phyloP scores from a whole-genome alignment of 2,329 filamentous ascomycete species.

The Mariannaea sp. region DNA sequence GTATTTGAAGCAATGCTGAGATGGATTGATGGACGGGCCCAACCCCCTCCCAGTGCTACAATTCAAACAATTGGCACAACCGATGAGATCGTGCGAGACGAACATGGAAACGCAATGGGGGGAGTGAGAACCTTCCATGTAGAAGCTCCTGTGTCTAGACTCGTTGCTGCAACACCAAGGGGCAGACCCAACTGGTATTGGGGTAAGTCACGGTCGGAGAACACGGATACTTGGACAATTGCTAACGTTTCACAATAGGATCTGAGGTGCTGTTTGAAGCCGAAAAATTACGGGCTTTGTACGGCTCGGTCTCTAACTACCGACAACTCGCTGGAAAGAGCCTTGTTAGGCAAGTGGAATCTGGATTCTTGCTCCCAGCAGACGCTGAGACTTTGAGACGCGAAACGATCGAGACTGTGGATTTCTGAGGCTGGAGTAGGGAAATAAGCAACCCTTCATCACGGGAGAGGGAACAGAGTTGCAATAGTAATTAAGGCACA shows the following conservation, averaged over 20 bases:
- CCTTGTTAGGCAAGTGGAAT: background rate
- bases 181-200: constrained; percentile 27
- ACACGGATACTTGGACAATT: background rate
- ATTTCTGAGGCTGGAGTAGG: constrained; percentile 6
- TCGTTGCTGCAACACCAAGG: constrained; percentile 28
- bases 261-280: constrained; percentile 7
- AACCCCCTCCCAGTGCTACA: constrained; percentile 13
- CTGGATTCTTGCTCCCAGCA: constrained; percentile 3
- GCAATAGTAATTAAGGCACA: no score
- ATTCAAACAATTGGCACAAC: constrained; percentile 6
- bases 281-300: background rate
- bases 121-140: constrained; percentile 23
- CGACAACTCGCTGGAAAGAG: constrained; percentile 5
- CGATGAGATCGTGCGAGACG: constrained; percentile 23
- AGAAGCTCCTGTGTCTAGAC: constrained; percentile 18
- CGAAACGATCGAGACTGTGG: constrained; percentile 10
- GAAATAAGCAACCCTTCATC: no score
- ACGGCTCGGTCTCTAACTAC: constrained; percentile 8
- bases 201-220: background rate
- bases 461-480: no score
- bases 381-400: constrained; percentile 13
- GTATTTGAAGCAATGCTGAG: constrained; percentile 24
- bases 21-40: constrained; percentile 8
- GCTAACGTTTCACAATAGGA: background rate
- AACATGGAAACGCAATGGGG: constrained; percentile 25